Evolutionary conservation across 257 asterid species (phyloP), one percentile per base, ranked within the genome.

Genomic region (Primulina tabacum): DNA sequence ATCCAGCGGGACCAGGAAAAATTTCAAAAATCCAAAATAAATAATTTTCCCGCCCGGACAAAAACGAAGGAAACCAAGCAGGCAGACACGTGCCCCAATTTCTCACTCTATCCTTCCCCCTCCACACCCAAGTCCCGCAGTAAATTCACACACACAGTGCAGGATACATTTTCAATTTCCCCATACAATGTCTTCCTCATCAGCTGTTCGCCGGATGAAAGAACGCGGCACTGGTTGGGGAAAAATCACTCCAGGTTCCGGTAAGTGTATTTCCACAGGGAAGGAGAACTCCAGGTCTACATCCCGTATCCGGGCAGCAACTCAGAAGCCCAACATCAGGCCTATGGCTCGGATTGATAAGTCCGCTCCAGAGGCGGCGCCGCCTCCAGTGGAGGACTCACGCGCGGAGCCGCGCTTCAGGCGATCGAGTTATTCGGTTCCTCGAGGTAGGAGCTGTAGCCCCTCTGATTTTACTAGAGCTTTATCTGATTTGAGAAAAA

Each of bases 371-470:
- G 85, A 73, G 1, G 74, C 64, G 32, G 40, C 68, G 40, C 77
- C 55, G 60, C 30, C 37, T 33, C 7, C 37, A 68, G 64, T 52
- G 37, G 85, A 66, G 33, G 85, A 67, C 6, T 11, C 68, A 7
- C 78, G 78, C 28, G 69, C 57, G 2, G 86, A 83, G 62, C 67
- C 85, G 8, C 94, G 86, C 64, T 60, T 71, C 38, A 73, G 92
- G 75, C 65, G 80, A 86, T 88, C 93, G 8, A 78, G 87, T 65
- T 77, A 89, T 3, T 84, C 96, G 10, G 87, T 85, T 30, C 86
- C 92, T 55, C 83, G 95, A 86, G 97, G 92, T 85, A 85, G 97
- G 86, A 88, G 91, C 76, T 75, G 87, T 80, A 88, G 95, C 67
- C 97, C 97, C 10, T 84, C 79, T 71, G 88, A 84, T 17, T 81